These are phyloP conservation scores for Dendrobium officinale DNA, from an alignment of 106 monocot species.

Conservation along the genomic window DNA sequence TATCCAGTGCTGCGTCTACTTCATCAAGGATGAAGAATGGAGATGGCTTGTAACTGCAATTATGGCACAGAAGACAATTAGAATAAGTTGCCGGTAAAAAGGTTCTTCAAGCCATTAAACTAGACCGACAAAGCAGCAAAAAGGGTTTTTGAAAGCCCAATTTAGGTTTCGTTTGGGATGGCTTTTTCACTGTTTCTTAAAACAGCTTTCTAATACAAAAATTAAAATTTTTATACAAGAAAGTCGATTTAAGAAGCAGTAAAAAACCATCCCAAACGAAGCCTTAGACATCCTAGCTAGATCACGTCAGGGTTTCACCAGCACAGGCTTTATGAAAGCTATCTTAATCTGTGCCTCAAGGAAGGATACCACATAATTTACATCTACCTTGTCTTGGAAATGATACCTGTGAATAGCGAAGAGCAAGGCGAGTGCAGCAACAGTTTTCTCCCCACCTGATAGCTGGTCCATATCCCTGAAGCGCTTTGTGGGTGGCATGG, in stretches of 20 bases:
- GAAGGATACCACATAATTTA: too few relatives aligned
- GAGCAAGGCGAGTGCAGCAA: slow-evolving; percentile 93
- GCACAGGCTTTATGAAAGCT: too few relatives aligned
- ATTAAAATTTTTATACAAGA: too few relatives aligned
- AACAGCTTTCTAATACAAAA: too few relatives aligned
- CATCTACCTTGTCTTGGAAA: not conserved
- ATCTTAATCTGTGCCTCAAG: too few relatives aligned
- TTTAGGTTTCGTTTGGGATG: too few relatives aligned
- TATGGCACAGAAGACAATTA: not conserved
- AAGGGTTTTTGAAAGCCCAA: not conserved
- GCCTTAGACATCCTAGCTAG: too few relatives aligned
- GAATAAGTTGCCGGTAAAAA: not conserved
- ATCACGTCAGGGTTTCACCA: too few relatives aligned
- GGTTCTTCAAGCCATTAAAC: too few relatives aligned
- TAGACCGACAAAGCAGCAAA: not conserved
- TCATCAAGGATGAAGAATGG: slow-evolving; percentile 98
- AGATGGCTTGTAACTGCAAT: slow-evolving; percentile 81
- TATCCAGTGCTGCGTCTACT: slow-evolving; percentile 97
- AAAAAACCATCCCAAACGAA: too few relatives aligned
- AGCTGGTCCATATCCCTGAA: slow-evolving; percentile 99
- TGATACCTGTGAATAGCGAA: slow-evolving; percentile 92
- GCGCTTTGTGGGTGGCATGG: slow-evolving; percentile 98
- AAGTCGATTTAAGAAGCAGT: too few relatives aligned
- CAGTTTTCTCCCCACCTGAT: slow-evolving; percentile 98
- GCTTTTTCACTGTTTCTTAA: too few relatives aligned